Evolutionary conservation across 2,329 filamentous ascomycete genomes (phyloP).

Genomic region (Hymenoscyphus repandus): DNA sequence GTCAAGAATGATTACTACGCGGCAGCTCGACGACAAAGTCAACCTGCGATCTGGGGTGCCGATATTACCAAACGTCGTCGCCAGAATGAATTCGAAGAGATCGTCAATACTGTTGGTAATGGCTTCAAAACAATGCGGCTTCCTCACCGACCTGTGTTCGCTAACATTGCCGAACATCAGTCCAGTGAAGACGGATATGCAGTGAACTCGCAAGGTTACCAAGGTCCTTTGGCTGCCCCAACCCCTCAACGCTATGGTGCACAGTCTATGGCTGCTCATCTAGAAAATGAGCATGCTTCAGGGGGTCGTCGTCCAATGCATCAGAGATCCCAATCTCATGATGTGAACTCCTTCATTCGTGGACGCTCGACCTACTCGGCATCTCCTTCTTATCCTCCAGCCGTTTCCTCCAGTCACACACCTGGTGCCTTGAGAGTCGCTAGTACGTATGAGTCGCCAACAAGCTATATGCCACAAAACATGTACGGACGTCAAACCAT

Average conservation of each 20-base stretch:
- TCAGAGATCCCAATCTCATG: slow-evolving; percentile 27
- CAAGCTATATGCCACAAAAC: not conserved
- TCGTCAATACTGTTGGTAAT: not conserved
- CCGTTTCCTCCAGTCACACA: too few relatives aligned
- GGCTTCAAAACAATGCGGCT: slow-evolving; percentile 12
- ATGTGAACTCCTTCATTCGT: slow-evolving; percentile 18
- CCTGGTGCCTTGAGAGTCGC: too few relatives aligned
- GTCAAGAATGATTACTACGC: slow-evolving; percentile 12
- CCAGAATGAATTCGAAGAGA: slow-evolving; percentile 8
- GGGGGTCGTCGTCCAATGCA: slow-evolving; percentile 17
- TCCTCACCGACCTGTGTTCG: slow-evolving; percentile 19
- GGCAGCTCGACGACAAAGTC: slow-evolving; percentile 17
- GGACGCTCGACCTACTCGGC: slow-evolving; percentile 8
- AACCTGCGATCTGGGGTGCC: slow-evolving; percentile 13
- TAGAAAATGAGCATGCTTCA: slow-evolving; percentile 17
- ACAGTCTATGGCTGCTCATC: slow-evolving; percentile 22
- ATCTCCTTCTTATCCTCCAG: not conserved
- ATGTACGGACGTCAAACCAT: too few relatives aligned
- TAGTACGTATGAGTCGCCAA: too few relatives aligned
- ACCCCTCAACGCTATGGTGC: slow-evolving; percentile 20
- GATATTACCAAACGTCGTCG: slow-evolving; percentile 20
- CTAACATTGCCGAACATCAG: slow-evolving; percentile 22
- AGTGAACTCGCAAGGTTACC: slow-evolving; percentile 10
- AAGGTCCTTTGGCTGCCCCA: slow-evolving; percentile 23
- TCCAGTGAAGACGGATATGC: slow-evolving; percentile 14